A percentile compares a stretch with the other conserved stretches of the same genome.
phyloP scores from a whole-genome alignment of 1,284 basidiomycete genomes.

The Ceratobasidium sp. region DNA sequence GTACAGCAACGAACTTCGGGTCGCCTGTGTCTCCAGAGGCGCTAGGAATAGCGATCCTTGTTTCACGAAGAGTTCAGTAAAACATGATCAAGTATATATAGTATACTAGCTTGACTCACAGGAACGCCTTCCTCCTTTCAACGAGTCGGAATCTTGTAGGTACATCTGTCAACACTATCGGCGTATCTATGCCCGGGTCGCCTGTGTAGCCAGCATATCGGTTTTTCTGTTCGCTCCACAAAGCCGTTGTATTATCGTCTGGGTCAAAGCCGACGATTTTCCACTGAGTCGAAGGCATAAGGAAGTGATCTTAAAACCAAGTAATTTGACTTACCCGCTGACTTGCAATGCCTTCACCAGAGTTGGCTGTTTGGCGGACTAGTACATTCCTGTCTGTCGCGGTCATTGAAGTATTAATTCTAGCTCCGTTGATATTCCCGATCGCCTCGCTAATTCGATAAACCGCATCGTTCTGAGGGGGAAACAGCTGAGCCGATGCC shows the following conservation, averaged over 20 bases:
- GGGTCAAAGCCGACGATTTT: neutral
- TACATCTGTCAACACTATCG: neutral
- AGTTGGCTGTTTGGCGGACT: neutral
- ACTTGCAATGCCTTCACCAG: neutral
- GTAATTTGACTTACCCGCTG: neutral
- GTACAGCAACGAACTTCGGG: neutral
- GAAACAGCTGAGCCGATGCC: neutral
- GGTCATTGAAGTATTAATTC: neutral
- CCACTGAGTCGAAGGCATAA: neutral
- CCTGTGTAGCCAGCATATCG: conserved; percentile 8
- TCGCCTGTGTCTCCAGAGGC: neutral
- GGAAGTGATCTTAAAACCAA: no score
- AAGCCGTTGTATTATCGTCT: conserved; percentile 17
- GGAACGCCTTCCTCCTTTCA: no score
- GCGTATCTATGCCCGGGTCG: neutral
- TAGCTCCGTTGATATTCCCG: neutral
- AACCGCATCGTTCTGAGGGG: neutral
- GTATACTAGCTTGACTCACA: no score
- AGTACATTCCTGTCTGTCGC: neutral
- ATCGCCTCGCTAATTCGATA: neutral
- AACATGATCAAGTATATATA: no score
- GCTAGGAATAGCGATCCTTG: no score
- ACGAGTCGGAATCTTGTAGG: conserved; percentile 3
- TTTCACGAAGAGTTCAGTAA: no score
- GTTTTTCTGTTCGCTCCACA: neutral